Percentiles rank a stretch among this genome's conserved stretches.
Conservation (phyloP, 2,329 filamentous ascomycete species). For the Fusarium sterilihyphosum region DNA sequence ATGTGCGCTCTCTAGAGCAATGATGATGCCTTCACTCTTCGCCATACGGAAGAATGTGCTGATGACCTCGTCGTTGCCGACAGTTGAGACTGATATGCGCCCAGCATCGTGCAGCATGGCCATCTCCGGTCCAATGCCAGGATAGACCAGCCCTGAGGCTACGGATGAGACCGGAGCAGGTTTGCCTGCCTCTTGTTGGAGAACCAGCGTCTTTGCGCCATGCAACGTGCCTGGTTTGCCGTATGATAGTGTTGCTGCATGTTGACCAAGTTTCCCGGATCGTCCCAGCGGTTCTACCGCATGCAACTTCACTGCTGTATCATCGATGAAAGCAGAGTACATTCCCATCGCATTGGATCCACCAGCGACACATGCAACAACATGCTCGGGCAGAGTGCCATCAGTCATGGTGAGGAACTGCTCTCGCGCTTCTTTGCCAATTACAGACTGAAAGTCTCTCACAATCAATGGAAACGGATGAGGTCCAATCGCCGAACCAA, state of each 20-base stretch:
- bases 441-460: slow-evolving; percentile 12
- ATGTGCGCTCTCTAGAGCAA: slow-evolving; percentile 9
- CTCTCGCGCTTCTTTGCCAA: neutral
- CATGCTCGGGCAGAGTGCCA: neutral
- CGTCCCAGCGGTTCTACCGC: neutral
- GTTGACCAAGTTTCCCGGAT: neutral
- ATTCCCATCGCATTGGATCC: slow-evolving; percentile 7
- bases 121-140: neutral
- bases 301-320: neutral
- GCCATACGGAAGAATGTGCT: neutral
- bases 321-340: slow-evolving; percentile 3
- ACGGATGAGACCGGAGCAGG: neutral
- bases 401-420: neutral
- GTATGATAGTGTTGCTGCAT: slow-evolving; percentile 7
- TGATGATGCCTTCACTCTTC: neutral
- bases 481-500: slow-evolving; percentile 4
- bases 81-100: neutral
- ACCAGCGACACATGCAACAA: slow-evolving; percentile 10
- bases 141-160: slow-evolving; percentile 2
- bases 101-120: slow-evolving; percentile 4
- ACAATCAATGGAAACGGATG: slow-evolving; percentile 11
- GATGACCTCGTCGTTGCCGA: neutral
- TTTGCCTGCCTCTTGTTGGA: neutral
- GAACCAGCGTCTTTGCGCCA: slow-evolving; percentile 8
- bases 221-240: neutral